A percentile compares a stretch with the other conserved stretches of the same genome.
phyloP scores from a whole-genome alignment of 2,329 filamentous ascomycete species.

The Zalaria obscura region DNA sequence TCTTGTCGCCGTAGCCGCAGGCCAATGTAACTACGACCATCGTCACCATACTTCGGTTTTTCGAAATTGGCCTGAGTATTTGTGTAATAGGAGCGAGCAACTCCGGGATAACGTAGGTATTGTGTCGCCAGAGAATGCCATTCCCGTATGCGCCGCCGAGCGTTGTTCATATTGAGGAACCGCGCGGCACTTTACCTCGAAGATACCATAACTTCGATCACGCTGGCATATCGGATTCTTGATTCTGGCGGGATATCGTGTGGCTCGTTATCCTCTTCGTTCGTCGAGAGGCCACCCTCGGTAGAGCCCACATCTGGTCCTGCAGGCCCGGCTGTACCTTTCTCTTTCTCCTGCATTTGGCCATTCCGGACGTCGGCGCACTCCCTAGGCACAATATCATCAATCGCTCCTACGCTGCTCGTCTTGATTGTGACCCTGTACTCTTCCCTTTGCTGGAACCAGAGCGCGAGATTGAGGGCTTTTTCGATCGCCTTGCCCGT shows the following conservation, averaged over 20 bases:
- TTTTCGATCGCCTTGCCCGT: conserved; percentile 54
- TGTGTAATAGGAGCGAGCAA: no score
- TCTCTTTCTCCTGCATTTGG: conserved; percentile 4
- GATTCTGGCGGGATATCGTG: conserved; percentile 18
- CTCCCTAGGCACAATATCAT: conserved; percentile 41
- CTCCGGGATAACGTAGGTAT: no score
- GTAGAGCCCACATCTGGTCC: conserved; percentile 1
- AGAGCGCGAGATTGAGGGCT: conserved; percentile 46
- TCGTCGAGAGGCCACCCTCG: no score
- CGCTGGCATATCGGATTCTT: conserved; percentile 15
- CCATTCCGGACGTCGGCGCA: background rate
- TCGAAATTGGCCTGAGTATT: no score
- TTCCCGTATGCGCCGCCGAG: no score
- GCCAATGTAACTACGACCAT: no score
- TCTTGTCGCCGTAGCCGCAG: no score
- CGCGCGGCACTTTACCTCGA: background rate
- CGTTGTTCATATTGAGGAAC: no score
- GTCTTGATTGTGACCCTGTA: conserved; percentile 47
- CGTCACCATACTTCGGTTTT: no score
- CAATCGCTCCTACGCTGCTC: conserved; percentile 48
- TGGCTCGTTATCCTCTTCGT: conserved; percentile 5
- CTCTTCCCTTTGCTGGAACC: conserved; percentile 48
- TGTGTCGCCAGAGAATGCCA: no score
- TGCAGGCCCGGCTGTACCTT: conserved; percentile 10
- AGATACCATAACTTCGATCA: conserved; percentile 10